Conservation (phyloP, 169 alveolate genomes). For the Plasmodium berghei region DNA sequence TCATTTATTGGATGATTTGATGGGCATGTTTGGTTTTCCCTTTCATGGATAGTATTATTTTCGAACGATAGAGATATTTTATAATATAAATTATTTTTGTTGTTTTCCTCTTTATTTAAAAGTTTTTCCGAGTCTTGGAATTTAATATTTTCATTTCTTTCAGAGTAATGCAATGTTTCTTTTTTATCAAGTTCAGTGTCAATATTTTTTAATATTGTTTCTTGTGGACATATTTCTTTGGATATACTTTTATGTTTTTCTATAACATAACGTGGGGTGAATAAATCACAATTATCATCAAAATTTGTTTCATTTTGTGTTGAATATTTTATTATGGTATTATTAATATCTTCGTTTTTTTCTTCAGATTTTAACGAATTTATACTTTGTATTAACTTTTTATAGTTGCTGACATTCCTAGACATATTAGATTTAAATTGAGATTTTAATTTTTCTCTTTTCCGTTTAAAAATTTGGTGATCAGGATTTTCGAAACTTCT, state of each 20-base stretch:
- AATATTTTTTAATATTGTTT: neutral
- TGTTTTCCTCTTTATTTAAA: conserved; percentile 3
- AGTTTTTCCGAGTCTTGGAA: conserved; percentile 1
- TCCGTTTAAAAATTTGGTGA: conserved; percentile 40
- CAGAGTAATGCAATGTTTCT: conserved; percentile 8
- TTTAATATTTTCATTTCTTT: conserved; percentile 1
- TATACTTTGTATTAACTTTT: conserved; percentile 17
- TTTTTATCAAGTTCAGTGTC: conserved; percentile 1
- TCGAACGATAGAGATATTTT: conserved; percentile 24
- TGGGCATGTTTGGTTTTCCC: conserved; percentile 1
- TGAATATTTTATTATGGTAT: neutral
- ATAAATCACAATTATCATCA: neutral
- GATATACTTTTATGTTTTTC: neutral
- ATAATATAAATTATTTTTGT: conserved; percentile 19
- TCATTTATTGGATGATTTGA: conserved; percentile 5
- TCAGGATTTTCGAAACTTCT: conserved; percentile 32
- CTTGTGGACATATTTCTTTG: neutral
- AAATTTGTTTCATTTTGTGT: conserved; percentile 4
- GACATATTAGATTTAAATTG: conserved; percentile 27
- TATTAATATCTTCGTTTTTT: conserved; percentile 3
- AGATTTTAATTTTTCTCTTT: conserved; percentile 59
- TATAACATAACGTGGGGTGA: no score
- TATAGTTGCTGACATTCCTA: conserved; percentile 8
- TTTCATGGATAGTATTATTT: neutral
- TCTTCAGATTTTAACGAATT: conserved; percentile 15